Conservation (phyloP, 208 protist species). For the Trypanosoma mega region DNA sequence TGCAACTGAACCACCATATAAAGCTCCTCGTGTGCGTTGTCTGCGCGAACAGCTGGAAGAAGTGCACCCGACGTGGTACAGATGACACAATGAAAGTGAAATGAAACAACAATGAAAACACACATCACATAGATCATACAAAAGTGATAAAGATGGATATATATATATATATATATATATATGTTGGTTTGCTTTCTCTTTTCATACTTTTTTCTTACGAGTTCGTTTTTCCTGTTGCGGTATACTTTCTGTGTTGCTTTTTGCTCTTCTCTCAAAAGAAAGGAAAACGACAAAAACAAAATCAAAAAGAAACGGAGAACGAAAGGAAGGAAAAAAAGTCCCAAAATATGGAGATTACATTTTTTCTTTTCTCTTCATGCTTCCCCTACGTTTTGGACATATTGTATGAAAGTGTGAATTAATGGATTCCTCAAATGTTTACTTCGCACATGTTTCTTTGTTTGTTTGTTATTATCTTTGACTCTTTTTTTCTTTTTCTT, state of each 20-base stretch:
- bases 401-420: no score
- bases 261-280: neutral
- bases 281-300: neutral
- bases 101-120: no score
- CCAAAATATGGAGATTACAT: no score
- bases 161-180: constrained; percentile 18
- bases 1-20: constrained; percentile 51
- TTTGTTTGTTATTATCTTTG: no score
- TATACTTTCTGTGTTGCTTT: neutral
- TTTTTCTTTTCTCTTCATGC: constrained; percentile 3
- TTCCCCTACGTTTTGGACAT: no score
- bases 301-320: neutral
- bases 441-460: no score
- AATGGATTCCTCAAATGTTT: no score
- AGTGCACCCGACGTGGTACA: constrained; percentile 78
- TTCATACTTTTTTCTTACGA: constrained; percentile 10
- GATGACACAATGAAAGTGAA: constrained; percentile 28
- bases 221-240: neutral
- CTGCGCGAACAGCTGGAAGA: constrained; percentile 76
- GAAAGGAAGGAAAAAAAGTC: no score
- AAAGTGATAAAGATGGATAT: constrained; percentile 1
- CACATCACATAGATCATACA: no score
- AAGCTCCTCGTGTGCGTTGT: constrained; percentile 68
- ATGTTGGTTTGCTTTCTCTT: neutral
- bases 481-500: constrained; percentile 5